Evolutionary conservation across 1,139 yeast species (phyloP).

Genomic region (Kodamaea ohmeri): DNA sequence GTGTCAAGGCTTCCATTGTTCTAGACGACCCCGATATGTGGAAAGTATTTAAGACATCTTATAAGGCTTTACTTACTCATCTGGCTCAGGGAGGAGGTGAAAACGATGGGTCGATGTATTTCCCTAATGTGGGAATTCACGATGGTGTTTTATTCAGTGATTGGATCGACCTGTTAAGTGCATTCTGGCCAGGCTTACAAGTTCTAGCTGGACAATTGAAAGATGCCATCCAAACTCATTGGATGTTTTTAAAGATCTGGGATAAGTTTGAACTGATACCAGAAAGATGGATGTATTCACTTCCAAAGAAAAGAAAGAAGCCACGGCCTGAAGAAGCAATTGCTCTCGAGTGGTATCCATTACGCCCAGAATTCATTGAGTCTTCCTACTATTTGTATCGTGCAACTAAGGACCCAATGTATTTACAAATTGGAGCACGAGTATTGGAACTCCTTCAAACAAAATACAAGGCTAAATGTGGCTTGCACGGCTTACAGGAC

Average conservation of each 20-base stretch:
- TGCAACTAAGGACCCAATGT: slow-evolving; percentile 86
- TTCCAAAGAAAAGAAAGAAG: slow-evolving; percentile 6
- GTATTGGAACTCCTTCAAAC: slow-evolving; percentile 54
- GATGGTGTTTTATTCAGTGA: slow-evolving; percentile 51
- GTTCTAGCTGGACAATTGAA: slow-evolving; percentile 73
- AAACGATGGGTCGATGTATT: slow-evolving; percentile 53
- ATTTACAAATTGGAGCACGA: slow-evolving; percentile 68
- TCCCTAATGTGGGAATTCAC: slow-evolving; percentile 54
- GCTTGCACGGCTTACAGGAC: slow-evolving; percentile 77
- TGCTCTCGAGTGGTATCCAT: slow-evolving; percentile 83
- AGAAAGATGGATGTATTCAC: slow-evolving; percentile 69
- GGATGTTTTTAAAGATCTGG: slow-evolving; percentile 77
- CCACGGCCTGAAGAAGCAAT: slow-evolving; percentile 29
- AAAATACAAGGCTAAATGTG: slow-evolving; percentile 63
- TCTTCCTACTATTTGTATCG: slow-evolving; percentile 80
- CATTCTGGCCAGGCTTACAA: slow-evolving; percentile 84
- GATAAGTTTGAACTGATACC: slow-evolving; percentile 77
- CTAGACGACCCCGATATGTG: slow-evolving; percentile 65
- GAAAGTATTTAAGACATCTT: slow-evolving; percentile 58
- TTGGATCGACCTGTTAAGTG: slow-evolving; percentile 87
- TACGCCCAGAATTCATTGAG: slow-evolving; percentile 88
- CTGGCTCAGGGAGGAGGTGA: slow-evolving; percentile 39
- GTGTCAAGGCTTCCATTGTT: slow-evolving; percentile 70
- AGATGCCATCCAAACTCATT: slow-evolving; percentile 63
- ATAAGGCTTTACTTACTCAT: slow-evolving; percentile 53